These are phyloP conservation scores for Citrus reticulata DNA, from an alignment of 345 rosid species.

Conservation along the genomic window DNA sequence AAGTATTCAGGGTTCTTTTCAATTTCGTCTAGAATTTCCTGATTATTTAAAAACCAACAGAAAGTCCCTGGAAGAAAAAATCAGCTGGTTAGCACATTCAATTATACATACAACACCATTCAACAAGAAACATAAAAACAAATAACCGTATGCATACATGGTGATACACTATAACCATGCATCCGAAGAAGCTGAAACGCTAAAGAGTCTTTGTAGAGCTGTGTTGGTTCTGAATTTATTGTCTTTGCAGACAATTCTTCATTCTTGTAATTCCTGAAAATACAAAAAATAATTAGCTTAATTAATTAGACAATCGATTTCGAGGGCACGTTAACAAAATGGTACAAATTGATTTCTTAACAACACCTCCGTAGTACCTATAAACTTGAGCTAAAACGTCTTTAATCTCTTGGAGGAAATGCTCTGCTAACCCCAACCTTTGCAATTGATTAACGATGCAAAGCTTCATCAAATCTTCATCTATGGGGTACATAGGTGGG, in stretches of 20 bases:
- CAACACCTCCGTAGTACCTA: conserved; percentile 18
- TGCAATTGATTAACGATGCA: conserved; percentile 42
- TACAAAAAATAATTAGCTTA: too few relatives aligned
- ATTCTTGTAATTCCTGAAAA: conserved; percentile 29
- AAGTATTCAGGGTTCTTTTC: conserved; percentile 31
- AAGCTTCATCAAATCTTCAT: conserved; percentile 51
- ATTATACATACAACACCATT: neutral
- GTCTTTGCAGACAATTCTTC: neutral
- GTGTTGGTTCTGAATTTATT: conserved; percentile 2
- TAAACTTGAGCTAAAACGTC: conserved; percentile 36
- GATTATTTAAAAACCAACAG: conserved; percentile 51
- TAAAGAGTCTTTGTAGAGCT: conserved; percentile 49
- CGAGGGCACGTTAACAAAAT: too few relatives aligned
- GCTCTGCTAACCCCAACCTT: conserved; percentile 49
- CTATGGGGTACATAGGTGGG: conserved; percentile 43
- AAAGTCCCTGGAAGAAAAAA: conserved; percentile 33
- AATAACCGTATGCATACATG: conserved; percentile 32
- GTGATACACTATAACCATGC: conserved; percentile 46
- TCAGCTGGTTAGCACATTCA: too few relatives aligned
- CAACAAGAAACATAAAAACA: too few relatives aligned
- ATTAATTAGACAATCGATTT: too few relatives aligned
- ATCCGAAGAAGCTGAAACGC: conserved; percentile 54
- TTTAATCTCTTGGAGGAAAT: conserved; percentile 44
- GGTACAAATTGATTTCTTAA: too few relatives aligned
- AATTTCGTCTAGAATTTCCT: conserved; percentile 25